Conservation (phyloP, 805 yeast species). For the Candida tallmaniae region DNA sequence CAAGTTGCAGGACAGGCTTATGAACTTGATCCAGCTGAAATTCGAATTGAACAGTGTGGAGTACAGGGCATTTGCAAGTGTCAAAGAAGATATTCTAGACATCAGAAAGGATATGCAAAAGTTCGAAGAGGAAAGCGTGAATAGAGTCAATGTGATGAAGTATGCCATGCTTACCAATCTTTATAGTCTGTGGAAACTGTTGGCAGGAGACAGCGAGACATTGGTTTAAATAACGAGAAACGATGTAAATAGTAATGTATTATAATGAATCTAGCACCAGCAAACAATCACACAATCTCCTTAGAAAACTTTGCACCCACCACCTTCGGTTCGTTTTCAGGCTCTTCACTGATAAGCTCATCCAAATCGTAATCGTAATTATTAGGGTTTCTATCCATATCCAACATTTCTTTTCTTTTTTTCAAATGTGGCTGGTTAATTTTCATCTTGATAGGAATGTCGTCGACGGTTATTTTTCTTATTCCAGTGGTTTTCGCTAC, state of each 20-base stretch:
- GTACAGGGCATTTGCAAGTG: not conserved
- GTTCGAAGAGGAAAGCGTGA: too few relatives aligned
- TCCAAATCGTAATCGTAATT: conserved; percentile 42
- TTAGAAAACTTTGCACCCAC: conserved; percentile 7
- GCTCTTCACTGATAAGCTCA: conserved; percentile 32
- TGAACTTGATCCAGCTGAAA: conserved; percentile 8
- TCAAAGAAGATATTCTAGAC: not conserved
- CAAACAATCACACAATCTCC: conserved; percentile 6
- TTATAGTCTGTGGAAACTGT: too few relatives aligned
- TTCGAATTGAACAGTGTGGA: not conserved
- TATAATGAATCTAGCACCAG: too few relatives aligned
- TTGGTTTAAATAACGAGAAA: too few relatives aligned
- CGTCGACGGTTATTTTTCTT: conserved; percentile 29
- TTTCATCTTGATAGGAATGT: conserved; percentile 32
- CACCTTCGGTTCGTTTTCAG: not conserved
- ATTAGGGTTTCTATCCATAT: conserved; percentile 34
- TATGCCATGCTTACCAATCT: too few relatives aligned
- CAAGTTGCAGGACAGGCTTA: conserved; percentile 19
- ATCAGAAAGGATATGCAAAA: too few relatives aligned
- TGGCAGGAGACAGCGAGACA: too few relatives aligned
- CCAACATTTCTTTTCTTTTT: conserved; percentile 30
- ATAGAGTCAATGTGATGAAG: too few relatives aligned
- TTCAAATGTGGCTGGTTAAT: conserved; percentile 21
- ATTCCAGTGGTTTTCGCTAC: conserved; percentile 16
- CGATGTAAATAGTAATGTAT: too few relatives aligned